Conservation (phyloP, 2,329 filamentous ascomycete genomes). For the Aspergillus floridensis region DNA sequence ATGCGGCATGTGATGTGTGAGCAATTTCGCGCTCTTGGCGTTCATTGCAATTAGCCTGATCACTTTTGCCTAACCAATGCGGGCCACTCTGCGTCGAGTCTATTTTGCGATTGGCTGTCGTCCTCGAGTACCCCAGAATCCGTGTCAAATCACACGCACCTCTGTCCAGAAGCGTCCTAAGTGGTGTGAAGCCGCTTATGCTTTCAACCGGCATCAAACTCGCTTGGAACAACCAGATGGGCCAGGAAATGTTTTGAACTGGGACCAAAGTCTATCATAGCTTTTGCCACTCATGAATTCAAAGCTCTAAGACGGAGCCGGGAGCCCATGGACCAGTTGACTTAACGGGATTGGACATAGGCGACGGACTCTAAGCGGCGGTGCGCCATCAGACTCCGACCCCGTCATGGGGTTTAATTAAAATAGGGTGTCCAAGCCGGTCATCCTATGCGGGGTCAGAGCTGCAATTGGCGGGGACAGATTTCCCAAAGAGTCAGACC, state of each 20-base stretch:
- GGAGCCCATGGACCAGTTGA: background rate
- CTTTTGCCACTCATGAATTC: background rate
- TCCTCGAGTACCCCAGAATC: background rate
- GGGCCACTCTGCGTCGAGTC: background rate
- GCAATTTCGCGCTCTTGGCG: slow-evolving; percentile 5
- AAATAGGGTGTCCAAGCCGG: background rate
- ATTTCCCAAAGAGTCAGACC: background rate
- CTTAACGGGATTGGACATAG: background rate
- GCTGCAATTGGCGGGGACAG: slow-evolving; percentile 2
- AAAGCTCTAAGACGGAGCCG: background rate
- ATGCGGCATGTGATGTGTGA: slow-evolving; percentile 5
- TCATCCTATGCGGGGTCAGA: slow-evolving; percentile 3
- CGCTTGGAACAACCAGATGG: background rate
- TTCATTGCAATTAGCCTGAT: background rate
- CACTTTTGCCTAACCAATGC: background rate
- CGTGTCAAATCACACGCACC: background rate
- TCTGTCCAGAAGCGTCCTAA: background rate
- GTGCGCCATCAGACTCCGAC: background rate
- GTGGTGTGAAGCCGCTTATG: background rate
- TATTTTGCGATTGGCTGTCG: slow-evolving; percentile 2
- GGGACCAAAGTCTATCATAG: background rate
- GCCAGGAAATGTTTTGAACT: background rate
- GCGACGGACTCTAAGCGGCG: background rate
- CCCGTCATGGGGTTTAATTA: slow-evolving; percentile 5
- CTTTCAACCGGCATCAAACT: background rate